Evolutionary conservation across 176 grass and related monocot species (phyloP).

Genomic region (Oryza glaberrima): DNA sequence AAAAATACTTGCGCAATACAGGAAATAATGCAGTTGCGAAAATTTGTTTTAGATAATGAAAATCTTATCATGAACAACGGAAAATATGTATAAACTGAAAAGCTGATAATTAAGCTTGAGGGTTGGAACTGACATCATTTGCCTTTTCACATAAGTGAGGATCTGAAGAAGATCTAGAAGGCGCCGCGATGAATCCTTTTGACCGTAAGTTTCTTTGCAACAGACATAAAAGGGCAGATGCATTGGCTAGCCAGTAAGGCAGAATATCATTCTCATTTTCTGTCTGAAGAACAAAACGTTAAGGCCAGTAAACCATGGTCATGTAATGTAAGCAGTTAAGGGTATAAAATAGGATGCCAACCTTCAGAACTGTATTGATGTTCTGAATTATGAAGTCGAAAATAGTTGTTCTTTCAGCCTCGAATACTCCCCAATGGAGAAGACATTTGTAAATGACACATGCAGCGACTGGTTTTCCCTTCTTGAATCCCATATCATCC

Average conservation of each 20-base stretch:
- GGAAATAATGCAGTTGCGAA: not conserved
- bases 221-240: slow-evolving; percentile 82
- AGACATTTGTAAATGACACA: slow-evolving; percentile 87
- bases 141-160: slow-evolving; percentile 61
- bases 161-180: slow-evolving; percentile 55
- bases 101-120: slow-evolving; percentile 10
- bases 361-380: slow-evolving; percentile 74
- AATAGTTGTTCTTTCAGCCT: slow-evolving; percentile 80
- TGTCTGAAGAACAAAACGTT: slow-evolving; percentile 61
- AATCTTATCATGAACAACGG: not conserved
- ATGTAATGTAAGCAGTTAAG: not conserved
- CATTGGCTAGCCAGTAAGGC: slow-evolving; percentile 85
- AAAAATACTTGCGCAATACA: too few relatives aligned
- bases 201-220: slow-evolving; percentile 87
- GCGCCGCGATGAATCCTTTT: slow-evolving; percentile 53
- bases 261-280: slow-evolving; percentile 78
- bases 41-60: not conserved
- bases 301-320: slow-evolving; percentile 11
- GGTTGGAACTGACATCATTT: slow-evolving; percentile 53
- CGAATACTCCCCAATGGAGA: slow-evolving; percentile 79
- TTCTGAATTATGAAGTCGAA: slow-evolving; percentile 90
- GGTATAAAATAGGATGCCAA: slow-evolving; percentile 37
- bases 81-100: slow-evolving; percentile 1
- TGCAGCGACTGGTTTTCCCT: slow-evolving; percentile 76
- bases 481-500: slow-evolving; percentile 90